phyloP scores from a whole-genome alignment of 2,329 filamentous ascomycete species.

The Talaromyces sp. region DNA sequence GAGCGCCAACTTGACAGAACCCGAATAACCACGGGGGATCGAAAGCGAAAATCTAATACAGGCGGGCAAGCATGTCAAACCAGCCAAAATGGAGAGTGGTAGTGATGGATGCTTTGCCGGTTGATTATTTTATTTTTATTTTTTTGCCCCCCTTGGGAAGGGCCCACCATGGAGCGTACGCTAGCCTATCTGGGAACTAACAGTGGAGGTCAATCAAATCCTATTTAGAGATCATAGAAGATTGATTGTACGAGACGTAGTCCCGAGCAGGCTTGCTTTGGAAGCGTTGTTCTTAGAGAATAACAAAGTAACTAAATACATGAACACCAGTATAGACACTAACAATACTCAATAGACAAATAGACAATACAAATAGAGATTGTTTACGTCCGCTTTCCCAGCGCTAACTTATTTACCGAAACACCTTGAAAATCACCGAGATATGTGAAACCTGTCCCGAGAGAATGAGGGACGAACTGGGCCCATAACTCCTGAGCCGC shows the following conservation, averaged over 20 bases:
- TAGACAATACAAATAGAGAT: background rate
- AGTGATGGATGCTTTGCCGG: background rate
- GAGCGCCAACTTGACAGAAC: slow-evolving; percentile 35
- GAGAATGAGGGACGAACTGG: background rate
- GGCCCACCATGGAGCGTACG: background rate
- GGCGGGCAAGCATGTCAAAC: background rate
- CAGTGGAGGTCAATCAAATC: background rate
- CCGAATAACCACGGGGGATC: background rate
- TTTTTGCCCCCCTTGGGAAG: background rate
- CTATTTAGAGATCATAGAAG: background rate
- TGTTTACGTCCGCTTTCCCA: background rate
- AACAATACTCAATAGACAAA: background rate
- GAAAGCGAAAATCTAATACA: background rate
- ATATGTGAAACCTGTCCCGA: background rate
- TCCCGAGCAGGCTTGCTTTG: background rate
- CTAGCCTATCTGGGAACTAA: background rate
- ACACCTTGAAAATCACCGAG: background rate
- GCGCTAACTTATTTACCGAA: background rate
- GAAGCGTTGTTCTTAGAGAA: background rate
- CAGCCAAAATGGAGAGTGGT: background rate
- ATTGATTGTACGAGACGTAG: background rate
- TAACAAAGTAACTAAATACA: background rate
- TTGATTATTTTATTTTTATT: background rate
- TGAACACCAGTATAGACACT: background rate
- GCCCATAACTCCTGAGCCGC: background rate